phyloP scores from a whole-genome alignment of 2,329 filamentous ascomycete species.

The Exophiala lecanii-corni region DNA sequence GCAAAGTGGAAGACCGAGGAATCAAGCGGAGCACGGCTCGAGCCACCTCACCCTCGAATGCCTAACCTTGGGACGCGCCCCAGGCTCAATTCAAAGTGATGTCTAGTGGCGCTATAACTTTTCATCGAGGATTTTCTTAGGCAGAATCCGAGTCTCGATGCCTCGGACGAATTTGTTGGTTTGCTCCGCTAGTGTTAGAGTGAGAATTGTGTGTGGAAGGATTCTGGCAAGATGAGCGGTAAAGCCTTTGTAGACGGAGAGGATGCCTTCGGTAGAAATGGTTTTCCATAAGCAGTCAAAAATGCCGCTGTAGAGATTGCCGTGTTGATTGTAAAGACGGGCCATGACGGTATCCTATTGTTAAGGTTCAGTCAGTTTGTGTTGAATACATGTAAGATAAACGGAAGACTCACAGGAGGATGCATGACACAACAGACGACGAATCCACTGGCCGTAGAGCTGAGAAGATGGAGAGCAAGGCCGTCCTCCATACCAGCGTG shows the following conservation, averaged over 20 bases:
- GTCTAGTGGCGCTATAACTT: constrained; percentile 44
- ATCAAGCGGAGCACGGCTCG: too few relatives aligned
- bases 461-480: constrained; percentile 78
- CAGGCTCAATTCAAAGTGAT: too few relatives aligned
- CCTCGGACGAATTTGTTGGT: constrained; percentile 87
- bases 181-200: constrained; percentile 88
- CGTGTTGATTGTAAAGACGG: constrained; percentile 96
- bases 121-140: constrained; percentile 40
- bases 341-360: constrained; percentile 88
- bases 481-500: constrained; percentile 90
- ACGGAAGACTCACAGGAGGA: constrained; percentile 65
- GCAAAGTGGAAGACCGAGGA: too few relatives aligned
- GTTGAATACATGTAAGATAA: constrained; percentile 5
- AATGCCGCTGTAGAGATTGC: constrained; percentile 89
- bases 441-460: constrained; percentile 85
- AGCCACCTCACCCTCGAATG: too few relatives aligned
- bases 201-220: constrained; percentile 90
- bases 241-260: constrained; percentile 98
- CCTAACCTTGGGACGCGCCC: too few relatives aligned
- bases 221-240: constrained; percentile 91
- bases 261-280: constrained; percentile 78
- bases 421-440: constrained; percentile 98
- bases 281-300: constrained; percentile 92
- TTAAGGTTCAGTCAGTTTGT: constrained; percentile 11
- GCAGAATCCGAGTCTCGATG: constrained; percentile 61